Evolutionary conservation across 176 grass and related monocot genomes (phyloP).

Genomic region (Triticum turgidum): DNA sequence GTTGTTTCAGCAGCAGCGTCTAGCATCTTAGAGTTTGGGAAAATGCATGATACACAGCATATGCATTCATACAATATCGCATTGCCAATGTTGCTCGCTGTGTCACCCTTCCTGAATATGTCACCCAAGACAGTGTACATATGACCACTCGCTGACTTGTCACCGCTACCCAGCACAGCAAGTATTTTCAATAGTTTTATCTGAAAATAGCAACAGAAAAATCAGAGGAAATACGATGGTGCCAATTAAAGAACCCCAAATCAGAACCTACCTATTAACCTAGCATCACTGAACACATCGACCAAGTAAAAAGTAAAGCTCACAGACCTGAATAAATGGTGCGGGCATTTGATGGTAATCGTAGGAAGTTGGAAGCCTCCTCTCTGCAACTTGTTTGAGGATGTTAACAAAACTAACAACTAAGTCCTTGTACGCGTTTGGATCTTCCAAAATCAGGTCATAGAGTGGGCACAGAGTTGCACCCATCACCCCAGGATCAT

Average conservation of each 20-base stretch:
- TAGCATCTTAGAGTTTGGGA: conserved; percentile 84
- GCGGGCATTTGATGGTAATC: conserved; percentile 99
- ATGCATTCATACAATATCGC: conserved; percentile 94
- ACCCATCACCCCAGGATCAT: conserved; percentile 97
- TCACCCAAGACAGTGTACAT: conserved; percentile 88
- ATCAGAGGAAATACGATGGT: conserved; percentile 26
- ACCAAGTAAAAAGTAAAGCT: conserved; percentile 7
- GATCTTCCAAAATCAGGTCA: conserved; percentile 86
- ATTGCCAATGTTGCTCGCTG: conserved; percentile 96
- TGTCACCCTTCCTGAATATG: conserved; percentile 94
- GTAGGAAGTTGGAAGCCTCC: conserved; percentile 91
- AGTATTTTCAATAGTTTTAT: conserved; percentile 99
- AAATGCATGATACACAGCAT: conserved; percentile 98
- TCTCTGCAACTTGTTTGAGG: conserved; percentile 97
- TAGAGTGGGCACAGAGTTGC: conserved; percentile 90
- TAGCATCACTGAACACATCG: conserved; percentile 7
- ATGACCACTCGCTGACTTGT: conserved; percentile 90
- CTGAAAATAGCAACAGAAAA: conserved; percentile 44
- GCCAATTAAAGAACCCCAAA: conserved; percentile 26
- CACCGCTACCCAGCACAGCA: conserved; percentile 83
- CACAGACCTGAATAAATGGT: conserved; percentile 91
- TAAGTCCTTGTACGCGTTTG: conserved; percentile 90
- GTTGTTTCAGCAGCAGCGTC: conserved; percentile 93
- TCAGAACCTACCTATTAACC: conserved; percentile 15
- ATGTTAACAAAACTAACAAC: conserved; percentile 96